Evolutionary conservation across 2,329 filamentous ascomycete genomes (phyloP).

Genomic region (Microsporum ferrugineum): DNA sequence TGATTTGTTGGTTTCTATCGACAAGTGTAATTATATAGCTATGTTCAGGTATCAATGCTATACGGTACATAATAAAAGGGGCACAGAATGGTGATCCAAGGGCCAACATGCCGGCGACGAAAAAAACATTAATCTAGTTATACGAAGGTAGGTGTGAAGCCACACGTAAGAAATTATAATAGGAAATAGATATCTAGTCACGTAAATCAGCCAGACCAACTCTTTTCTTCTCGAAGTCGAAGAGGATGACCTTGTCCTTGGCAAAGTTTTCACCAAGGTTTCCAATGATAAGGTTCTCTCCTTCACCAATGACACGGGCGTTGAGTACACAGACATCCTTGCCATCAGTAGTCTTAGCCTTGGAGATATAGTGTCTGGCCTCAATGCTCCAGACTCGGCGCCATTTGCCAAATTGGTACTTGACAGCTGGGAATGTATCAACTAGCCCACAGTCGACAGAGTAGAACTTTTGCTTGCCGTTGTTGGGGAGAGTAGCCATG

Average conservation of each 20-base stretch:
- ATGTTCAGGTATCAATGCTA: background rate
- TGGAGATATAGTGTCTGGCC: slow-evolving; percentile 14
- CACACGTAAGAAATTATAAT: background rate
- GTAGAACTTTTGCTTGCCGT: slow-evolving; percentile 15
- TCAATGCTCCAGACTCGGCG: slow-evolving; percentile 14
- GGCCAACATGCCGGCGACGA: background rate
- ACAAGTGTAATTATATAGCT: background rate
- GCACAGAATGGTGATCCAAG: background rate
- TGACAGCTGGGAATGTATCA: slow-evolving; percentile 12
- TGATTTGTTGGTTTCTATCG: background rate
- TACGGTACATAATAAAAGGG: background rate
- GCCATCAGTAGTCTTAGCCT: slow-evolving; percentile 5
- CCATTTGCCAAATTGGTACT: slow-evolving; percentile 13
- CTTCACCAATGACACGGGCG: slow-evolving; percentile 14
- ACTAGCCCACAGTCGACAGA: slow-evolving; percentile 13
- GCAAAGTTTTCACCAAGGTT: slow-evolving; percentile 17
- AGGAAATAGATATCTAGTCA: slow-evolving; percentile 7
- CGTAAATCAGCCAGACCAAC: slow-evolving; percentile 15
- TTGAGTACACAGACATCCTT: slow-evolving; percentile 15
- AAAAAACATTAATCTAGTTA: background rate
- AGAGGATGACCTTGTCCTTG: slow-evolving; percentile 17
- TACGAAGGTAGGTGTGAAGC: background rate
- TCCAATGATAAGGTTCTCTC: slow-evolving; percentile 14
- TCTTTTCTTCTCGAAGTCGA: slow-evolving; percentile 14
- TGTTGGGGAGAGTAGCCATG: slow-evolving; percentile 11